phyloP scores from a whole-genome alignment of 257 asterid species.

The Solanum lycopersicoides region DNA sequence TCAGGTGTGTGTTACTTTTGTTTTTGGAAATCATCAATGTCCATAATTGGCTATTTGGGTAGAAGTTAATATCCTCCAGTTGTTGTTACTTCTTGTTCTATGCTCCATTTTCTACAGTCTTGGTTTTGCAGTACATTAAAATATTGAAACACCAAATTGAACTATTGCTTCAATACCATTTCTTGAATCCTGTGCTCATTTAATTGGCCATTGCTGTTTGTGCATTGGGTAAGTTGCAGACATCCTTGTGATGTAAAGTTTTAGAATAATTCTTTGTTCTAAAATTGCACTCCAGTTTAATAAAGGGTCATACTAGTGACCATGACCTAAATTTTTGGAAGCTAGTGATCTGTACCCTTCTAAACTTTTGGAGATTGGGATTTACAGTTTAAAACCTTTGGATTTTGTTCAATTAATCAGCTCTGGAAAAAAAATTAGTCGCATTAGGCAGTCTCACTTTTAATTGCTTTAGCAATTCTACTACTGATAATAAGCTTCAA shows the following conservation, averaged over 20 bases:
- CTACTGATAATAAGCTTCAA: neutral
- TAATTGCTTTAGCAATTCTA: neutral
- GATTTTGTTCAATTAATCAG: neutral
- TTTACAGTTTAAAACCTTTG: neutral
- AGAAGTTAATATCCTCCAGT: neutral
- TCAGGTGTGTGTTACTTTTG: slow-evolving; percentile 50
- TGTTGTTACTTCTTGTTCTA: neutral
- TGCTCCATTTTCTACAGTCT: neutral
- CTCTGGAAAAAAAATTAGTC: neutral
- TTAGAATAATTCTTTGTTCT: neutral
- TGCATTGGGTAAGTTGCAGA: neutral
- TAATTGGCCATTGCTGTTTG: neutral
- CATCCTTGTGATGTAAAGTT: neutral
- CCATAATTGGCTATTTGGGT: neutral
- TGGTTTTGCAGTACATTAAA: neutral
- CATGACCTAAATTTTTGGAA: neutral
- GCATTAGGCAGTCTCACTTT: neutral
- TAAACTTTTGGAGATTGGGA: neutral
- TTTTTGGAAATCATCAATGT: neutral
- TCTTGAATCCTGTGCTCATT: neutral
- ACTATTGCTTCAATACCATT: neutral
- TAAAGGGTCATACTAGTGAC: neutral
- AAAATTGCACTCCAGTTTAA: neutral
- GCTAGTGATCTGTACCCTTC: neutral
- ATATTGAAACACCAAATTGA: neutral